A percentile compares a stretch with the other conserved stretches of the same genome.
Conservation (phyloP, 1,139 yeast species). For the Candida mesenterica region DNA sequence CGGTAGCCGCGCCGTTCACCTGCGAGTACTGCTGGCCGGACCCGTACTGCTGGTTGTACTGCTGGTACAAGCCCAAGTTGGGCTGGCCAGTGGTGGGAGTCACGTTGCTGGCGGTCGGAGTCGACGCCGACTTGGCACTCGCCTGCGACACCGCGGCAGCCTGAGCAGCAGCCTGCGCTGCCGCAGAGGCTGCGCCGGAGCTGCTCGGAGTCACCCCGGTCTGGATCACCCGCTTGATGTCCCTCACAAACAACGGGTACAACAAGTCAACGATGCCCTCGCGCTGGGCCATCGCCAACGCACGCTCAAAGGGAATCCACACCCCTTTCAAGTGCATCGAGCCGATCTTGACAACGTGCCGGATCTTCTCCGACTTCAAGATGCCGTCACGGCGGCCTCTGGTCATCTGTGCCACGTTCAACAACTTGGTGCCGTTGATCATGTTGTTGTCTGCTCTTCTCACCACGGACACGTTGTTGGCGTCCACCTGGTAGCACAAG, state of each 20-base stretch:
- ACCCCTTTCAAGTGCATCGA: slow-evolving; percentile 97
- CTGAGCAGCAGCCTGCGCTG: slow-evolving; percentile 13
- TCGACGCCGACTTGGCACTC: slow-evolving; percentile 5
- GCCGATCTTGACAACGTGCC: slow-evolving; percentile 94
- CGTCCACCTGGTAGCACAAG: slow-evolving; percentile 92
- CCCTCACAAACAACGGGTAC: slow-evolving; percentile 86
- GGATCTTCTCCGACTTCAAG: slow-evolving; percentile 78
- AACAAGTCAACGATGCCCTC: slow-evolving; percentile 84
- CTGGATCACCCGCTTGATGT: slow-evolving; percentile 69
- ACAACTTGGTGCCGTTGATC: slow-evolving; percentile 91
- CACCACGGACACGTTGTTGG: slow-evolving; percentile 86
- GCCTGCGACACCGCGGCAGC: slow-evolving; percentile 17
- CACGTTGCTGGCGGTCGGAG: slow-evolving; percentile 6
- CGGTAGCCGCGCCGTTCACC: slow-evolving; percentile 2
- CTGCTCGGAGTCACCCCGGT: slow-evolving; percentile 46
- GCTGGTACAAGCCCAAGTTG: slow-evolving; percentile 30
- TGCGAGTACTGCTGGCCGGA: too few species aligned
- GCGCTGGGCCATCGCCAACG: slow-evolving; percentile 84
- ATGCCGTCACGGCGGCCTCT: slow-evolving; percentile 96
- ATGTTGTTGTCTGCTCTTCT: slow-evolving; percentile 90
- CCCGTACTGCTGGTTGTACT: slow-evolving; percentile 21
- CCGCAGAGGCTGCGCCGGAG: slow-evolving; percentile 12
- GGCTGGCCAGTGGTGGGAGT: too few species aligned
- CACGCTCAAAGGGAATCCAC: slow-evolving; percentile 96
- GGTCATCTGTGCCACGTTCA: slow-evolving; percentile 93